Percentiles rank a stretch among this genome's conserved stretches.
Conservation (phyloP, 345 rosid genomes). For the Fremontodendron californicum region DNA sequence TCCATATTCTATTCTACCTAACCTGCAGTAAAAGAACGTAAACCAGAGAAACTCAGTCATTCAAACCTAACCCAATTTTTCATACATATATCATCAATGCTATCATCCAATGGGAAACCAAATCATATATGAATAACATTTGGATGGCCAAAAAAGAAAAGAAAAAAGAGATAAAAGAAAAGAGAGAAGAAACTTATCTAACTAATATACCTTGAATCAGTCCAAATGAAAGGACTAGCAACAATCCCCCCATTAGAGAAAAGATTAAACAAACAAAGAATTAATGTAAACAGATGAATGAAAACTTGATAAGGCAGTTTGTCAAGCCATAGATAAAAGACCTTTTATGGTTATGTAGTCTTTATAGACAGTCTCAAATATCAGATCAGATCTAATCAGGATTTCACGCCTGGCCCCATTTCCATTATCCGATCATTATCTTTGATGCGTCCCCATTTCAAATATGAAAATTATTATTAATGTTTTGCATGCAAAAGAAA, state of each 20-base stretch:
- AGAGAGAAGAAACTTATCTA: no score
- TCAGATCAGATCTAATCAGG: not conserved
- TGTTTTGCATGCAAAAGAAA: no score
- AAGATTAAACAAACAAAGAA: not conserved
- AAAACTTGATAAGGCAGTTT: slow-evolving; percentile 5
- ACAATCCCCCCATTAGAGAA: not conserved
- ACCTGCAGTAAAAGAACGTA: slow-evolving; percentile 2
- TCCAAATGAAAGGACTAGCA: not conserved
- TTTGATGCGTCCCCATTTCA: not conserved
- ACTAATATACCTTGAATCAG: not conserved
- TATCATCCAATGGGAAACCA: not conserved
- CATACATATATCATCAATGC: not conserved
- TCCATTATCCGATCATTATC: not conserved
- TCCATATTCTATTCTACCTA: not conserved
- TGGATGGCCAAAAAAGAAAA: not conserved
- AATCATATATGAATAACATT: not conserved
- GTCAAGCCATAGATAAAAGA: not conserved
- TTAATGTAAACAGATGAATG: not conserved
- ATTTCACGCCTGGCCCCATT: not conserved
- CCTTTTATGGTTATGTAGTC: not conserved
- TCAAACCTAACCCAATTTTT: not conserved
- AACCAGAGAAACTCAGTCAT: not conserved
- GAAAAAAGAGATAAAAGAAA: no score
- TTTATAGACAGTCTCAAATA: not conserved
- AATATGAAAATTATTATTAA: no score